Percentiles rank a stretch among this genome's conserved stretches.
phyloP scores from a whole-genome alignment of 208 protist genomes.

The Porcisia hertigi region DNA sequence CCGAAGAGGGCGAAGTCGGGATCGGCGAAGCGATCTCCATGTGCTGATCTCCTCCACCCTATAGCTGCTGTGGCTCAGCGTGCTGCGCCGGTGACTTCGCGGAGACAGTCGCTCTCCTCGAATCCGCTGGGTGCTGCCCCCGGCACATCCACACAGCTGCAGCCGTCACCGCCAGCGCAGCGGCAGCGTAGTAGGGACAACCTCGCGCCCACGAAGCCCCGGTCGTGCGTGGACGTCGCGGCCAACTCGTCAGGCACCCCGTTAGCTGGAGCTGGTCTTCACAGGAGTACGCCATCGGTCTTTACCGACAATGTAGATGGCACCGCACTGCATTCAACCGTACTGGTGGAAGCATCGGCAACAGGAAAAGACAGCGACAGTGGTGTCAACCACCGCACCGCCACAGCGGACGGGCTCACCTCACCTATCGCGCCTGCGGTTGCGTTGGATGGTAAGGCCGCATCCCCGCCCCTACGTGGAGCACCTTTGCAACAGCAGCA shows the following conservation, averaged over 20 bases:
- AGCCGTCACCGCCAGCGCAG: neutral
- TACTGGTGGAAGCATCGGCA: neutral
- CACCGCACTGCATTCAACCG: neutral
- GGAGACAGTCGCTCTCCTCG: too few species aligned
- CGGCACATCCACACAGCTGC: neutral
- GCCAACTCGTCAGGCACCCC: neutral
- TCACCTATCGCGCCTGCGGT: neutral
- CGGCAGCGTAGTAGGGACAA: neutral
- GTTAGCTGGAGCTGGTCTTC: neutral
- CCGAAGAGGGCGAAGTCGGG: neutral
- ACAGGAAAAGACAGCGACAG: neutral
- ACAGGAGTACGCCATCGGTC: neutral
- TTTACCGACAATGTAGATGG: neutral
- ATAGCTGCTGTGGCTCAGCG: neutral
- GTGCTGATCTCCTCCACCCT: neutral
- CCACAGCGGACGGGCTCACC: neutral
- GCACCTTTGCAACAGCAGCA: neutral
- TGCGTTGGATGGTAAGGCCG: neutral
- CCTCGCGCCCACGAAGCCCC: neutral
- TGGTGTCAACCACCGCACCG: neutral
- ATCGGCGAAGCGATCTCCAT: neutral
- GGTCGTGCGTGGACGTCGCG: neutral
- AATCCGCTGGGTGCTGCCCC: neutral
- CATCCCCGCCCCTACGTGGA: neutral
- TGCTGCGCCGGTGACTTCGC: neutral